Evolutionary conservation across 768 basidiomycete genomes (phyloP), one percentile per base, ranked within the genome.

Genomic region (Coprinellus aureogranulatus): DNA sequence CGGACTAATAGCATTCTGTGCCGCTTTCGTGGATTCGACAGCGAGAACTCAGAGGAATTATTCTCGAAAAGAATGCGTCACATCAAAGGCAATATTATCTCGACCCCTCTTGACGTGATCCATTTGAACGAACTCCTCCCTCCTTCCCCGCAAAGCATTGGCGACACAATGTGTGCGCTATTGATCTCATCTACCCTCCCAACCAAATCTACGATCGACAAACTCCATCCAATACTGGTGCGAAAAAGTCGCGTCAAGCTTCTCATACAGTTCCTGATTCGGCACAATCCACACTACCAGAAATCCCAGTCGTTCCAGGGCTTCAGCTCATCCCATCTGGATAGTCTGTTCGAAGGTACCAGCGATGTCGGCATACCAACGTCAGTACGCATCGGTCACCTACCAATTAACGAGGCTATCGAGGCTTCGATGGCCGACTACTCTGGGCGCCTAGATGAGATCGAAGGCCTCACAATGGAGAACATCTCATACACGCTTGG

Each of bases 401-500:
- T 62, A 8, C 20, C 18, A 0, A 40, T 25, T 1, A 59, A 62
- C 40, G 55, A 59, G 6, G 58, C 58, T 0, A 59, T 59, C 6
- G 55, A 57, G 1, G 18, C 42, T 1, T 47, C 44, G 4, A 59
- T 54, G 1, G 44, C 58, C 2, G 59, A 57, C 31, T 62, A 59
- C 44, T 45, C 55, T 37, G 25, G 2, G 46, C 5, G n/a, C 9
- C 51, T 25, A 14, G 31, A 23, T 2, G 41, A 57, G 0, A 2
- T 2, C 18, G 55, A 60, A 20, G 53, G 54, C 1, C 12, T 65
- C 0, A 18, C 62, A 25, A 66, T 62, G 59, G 63, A 64, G 39
- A 61, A 58, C 52, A 63, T 63, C 1, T 52, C 53, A 1, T 66
- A 55, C 31, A 64, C 61, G 0, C 23, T 56, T 1, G 65, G 62